Base-by-base conservation (phyloP, 148 eudicot species). In the Vaccinium corymbosum region DNA sequence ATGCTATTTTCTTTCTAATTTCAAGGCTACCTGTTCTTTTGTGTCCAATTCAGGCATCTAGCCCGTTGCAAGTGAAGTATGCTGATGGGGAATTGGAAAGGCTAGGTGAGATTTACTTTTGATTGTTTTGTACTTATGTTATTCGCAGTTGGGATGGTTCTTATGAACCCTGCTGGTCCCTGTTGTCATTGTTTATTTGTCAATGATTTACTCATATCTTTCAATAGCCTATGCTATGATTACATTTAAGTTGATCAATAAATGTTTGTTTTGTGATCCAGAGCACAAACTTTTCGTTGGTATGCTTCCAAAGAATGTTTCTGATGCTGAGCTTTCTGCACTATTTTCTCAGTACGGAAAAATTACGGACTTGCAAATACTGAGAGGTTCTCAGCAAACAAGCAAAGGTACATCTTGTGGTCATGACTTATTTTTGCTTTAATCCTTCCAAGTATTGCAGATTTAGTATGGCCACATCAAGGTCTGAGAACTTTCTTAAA, bases 1-100 rank as follows among this genome's bases (percentile, higher is more conserved):
- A 77, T 49, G 27, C 80, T 56, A 20, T 82, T 83, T 77, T 46
- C 70, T 75, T 83, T 82, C 85, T 81, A 73, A 87, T 80, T 55
- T 66, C 17, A 87, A 35, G 83, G 70, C 64, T 42, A 71, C 57
- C 49, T 88, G 57, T 83, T 72, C 15, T 95, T 82, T 20, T 85
- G 68, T 84, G 75, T 83, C 83, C 56, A 74, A 80, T 86, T 76
- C 92, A 97, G 99, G 99, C 99, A 80, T 93, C 98, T 81, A 94
- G 97, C 89, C 98, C 98, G 22, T 86, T 97, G 93, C 99, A 97
- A 94, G 99, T 97, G 91, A 97, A 97, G 92, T 97, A 97, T 90
- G 99, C 99, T 72, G 99, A 97, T 89, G 99, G 99, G 82, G 99
- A 97, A 91, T 86, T 97, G 89, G 97, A 94, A 92, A 92, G 97